Conservation (phyloP, 768 basidiomycete genomes). For the Lactifluus piperatus region DNA sequence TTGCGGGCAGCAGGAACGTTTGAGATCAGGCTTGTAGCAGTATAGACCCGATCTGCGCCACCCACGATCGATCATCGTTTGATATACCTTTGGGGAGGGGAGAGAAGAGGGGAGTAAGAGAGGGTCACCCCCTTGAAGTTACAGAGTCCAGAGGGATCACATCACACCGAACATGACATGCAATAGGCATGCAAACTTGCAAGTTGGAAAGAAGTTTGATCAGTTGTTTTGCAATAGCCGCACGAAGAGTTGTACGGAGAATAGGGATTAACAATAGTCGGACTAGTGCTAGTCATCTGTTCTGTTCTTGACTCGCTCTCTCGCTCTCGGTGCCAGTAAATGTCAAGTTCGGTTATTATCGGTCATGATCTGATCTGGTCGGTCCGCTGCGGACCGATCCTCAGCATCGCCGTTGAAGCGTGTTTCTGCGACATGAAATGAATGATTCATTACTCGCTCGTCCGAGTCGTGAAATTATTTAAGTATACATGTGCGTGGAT, state of each 20-base stretch:
- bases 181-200: slow-evolving; percentile 6
- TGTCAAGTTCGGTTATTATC: neutral
- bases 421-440: slow-evolving; percentile 8
- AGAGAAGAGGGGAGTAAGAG: neutral
- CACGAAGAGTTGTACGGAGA: slow-evolving; percentile 3
- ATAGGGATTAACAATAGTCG: neutral
- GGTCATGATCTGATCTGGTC: neutral
- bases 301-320: neutral
- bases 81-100: slow-evolving; percentile 49
- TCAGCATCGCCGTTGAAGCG: neutral
- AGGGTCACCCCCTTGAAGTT: neutral
- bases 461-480: neutral
- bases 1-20: slow-evolving; percentile 80
- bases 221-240: neutral
- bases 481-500: slow-evolving; percentile 14
- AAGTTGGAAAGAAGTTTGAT: neutral
- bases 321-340: neutral
- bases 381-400: neutral
- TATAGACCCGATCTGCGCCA: slow-evolving; percentile 80
- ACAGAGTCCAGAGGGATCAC: no score
- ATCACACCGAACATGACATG: slow-evolving; percentile 19
- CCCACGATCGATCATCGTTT: slow-evolving; percentile 74
- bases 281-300: neutral
- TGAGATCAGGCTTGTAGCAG: slow-evolving; percentile 84
- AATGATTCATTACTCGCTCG: no score